phyloP scores from a whole-genome alignment of 2,329 filamentous ascomycete species.

The Fusarium anguioides region DNA sequence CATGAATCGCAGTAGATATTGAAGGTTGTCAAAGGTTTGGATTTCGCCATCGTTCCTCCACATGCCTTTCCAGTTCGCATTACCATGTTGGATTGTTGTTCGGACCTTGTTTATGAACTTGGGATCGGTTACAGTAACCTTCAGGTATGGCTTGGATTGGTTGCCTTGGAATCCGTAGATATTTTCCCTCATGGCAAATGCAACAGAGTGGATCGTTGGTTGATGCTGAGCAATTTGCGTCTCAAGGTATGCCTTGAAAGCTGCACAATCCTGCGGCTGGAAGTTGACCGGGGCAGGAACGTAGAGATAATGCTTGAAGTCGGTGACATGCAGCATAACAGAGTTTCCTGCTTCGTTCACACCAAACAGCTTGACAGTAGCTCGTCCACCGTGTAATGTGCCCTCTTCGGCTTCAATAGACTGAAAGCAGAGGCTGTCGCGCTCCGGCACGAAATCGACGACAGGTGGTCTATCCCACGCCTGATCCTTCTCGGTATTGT shows the following conservation, averaged over 20 bases:
- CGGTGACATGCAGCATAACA: conserved; percentile 92
- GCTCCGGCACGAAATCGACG: conserved; percentile 64
- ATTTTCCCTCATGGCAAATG: conserved; percentile 86
- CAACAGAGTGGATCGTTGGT: conserved; percentile 80
- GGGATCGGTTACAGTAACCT: conserved; percentile 91
- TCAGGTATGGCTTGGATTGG: conserved; percentile 88
- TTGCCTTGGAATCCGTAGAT: conserved; percentile 97
- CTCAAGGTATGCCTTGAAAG: conserved; percentile 85
- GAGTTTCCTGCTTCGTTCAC: conserved; percentile 88
- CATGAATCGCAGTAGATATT: conserved; percentile 97
- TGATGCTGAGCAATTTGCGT: conserved; percentile 78
- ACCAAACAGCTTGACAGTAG: conserved; percentile 91
- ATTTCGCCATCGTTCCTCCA: conserved; percentile 82
- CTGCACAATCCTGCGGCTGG: conserved; percentile 78
- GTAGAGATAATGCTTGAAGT: conserved; percentile 97
- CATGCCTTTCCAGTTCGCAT: conserved; percentile 89
- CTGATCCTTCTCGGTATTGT: conserved; percentile 92
- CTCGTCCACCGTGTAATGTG: conserved; percentile 77
- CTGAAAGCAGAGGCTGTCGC: conserved; percentile 85
- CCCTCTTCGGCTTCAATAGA: conserved; percentile 97
- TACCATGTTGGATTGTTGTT: conserved; percentile 76
- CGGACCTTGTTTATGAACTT: conserved; percentile 84
- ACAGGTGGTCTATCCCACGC: conserved; percentile 79
- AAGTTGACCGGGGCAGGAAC: conserved; percentile 89
- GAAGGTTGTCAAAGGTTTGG: conserved; percentile 94